Conservation (phyloP, 306 rosid genomes). For the Lathyrus oleraceus region DNA sequence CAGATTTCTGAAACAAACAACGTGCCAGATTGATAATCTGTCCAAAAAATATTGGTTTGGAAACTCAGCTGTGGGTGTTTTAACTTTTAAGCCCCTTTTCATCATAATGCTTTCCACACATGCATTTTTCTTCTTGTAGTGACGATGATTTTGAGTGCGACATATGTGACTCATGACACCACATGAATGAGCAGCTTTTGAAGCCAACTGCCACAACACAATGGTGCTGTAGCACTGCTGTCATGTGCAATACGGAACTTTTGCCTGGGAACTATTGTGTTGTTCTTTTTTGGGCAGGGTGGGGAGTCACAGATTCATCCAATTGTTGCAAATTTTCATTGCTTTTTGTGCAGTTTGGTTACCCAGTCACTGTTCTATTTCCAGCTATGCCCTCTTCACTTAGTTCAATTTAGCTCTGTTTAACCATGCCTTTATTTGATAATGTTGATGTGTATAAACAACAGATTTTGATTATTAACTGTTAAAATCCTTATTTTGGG, state of each 20-base stretch:
- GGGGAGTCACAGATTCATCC: no score
- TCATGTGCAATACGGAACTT: no score
- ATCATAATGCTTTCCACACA: not conserved
- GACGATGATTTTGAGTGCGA: not conserved
- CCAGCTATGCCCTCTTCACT: not conserved
- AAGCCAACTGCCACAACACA: no score
- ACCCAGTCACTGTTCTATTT: not conserved
- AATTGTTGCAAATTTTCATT: not conserved
- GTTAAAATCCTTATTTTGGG: not conserved
- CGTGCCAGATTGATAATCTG: no score
- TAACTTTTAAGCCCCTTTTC: not conserved
- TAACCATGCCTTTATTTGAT: not conserved
- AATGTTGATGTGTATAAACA: not conserved
- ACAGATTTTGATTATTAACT: not conserved
- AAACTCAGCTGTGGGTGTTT: not conserved
- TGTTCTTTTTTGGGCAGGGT: no score
- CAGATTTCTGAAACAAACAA: no score
- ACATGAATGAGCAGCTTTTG: no score
- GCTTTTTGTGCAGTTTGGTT: not conserved
- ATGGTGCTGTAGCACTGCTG: no score
- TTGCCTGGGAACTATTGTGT: no score
- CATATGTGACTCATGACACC: no score
- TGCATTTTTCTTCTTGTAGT: not conserved
- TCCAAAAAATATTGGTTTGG: not conserved
- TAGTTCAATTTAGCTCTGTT: not conserved